Evolutionary conservation across 768 basidiomycete species (phyloP), one percentile per base, ranked within the genome.

Genomic region (Pisolithus albus): DNA sequence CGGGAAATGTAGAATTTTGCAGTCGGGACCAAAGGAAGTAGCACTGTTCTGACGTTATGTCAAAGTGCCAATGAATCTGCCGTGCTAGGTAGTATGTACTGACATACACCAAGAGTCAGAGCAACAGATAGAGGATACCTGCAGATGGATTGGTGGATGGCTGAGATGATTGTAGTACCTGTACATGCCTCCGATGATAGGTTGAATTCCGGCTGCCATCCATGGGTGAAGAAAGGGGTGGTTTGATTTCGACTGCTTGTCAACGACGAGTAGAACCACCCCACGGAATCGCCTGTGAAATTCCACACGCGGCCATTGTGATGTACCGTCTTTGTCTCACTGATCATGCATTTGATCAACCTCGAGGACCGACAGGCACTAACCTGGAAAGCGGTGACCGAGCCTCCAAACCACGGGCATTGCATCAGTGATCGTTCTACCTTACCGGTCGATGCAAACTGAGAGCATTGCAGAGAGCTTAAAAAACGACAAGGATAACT

Each of bases 1-100:
- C 13, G 82, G 69, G 13, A 75, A 16, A 47, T 56, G 57, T 15
- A 67, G 63, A n/a, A 84, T 68, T 55, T 70, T 77, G 30, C 75
- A 74, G 5, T 70, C 63, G 36, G 79, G 72, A 19, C 82, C 82
- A 53, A 81, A 75, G 42, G 79, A 77, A 4, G 82, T 79, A 2
- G 81, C 77, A 39, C 82, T 84, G 54, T 21, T 59, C 50, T 51
- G 46, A 48, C 23, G 57, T 76, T 32, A 49, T 38, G 19, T 34
- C 39, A 55, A 9, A 51, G 52, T 38, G 15, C 18, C 16, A 23
- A 51, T 37, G 47, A 18, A 13, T 47, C 24, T 2, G 24, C n/a
- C 4, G 18, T 39, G 30, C 30, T 38, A 50, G 46, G 46, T 34
- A 11, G 21, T 11, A 49, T 55, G 16, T 55, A 66, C 78, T 49